Percentiles rank a stretch among this genome's conserved stretches.
These are phyloP conservation scores for Coemansia sp. DNA, from an alignment of 192 early-diverging fungal species.

Conservation along the genomic window DNA sequence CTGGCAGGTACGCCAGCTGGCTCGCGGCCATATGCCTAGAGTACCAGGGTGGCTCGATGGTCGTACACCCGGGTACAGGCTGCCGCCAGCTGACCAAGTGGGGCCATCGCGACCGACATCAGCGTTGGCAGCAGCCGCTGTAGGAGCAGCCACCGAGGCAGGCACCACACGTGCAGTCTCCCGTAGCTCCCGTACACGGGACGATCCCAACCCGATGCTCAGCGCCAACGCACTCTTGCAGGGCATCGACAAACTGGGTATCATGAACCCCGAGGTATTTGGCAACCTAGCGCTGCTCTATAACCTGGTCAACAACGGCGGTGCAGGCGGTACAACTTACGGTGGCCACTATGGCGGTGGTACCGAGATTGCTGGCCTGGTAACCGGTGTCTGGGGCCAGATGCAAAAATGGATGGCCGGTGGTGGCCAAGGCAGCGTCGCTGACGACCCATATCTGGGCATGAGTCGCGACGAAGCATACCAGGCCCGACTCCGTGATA, in stretches of 20 bases:
- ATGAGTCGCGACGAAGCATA: slow-evolving; percentile 54
- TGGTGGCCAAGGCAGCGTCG: slow-evolving; percentile 4
- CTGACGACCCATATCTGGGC: slow-evolving; percentile 40
- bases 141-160: neutral
- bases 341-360: neutral
- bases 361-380: slow-evolving; percentile 13
- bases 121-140: slow-evolving; percentile 8
- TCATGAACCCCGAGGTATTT: slow-evolving; percentile 38
- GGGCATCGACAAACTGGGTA: slow-evolving; percentile 33
- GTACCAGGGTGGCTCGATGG: slow-evolving; percentile 50
- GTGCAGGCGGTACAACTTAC: neutral
- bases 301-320: slow-evolving; percentile 19
- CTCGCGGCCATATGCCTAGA: slow-evolving; percentile 31
- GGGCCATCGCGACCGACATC: neutral
- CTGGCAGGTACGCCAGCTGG: slow-evolving; percentile 34
- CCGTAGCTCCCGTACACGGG: slow-evolving; percentile 6
- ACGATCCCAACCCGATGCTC: slow-evolving; percentile 43
- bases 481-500: slow-evolving; percentile 47
- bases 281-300: slow-evolving; percentile 38
- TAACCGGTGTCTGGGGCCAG: slow-evolving; percentile 25
- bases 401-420: slow-evolving; percentile 31
- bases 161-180: neutral
- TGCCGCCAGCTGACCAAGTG: slow-evolving; percentile 22
- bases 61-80: slow-evolving; percentile 26
- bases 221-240: slow-evolving; percentile 32